Evolutionary conservation across 371 early-diverging fungal genomes (phyloP), one percentile per base, ranked within the genome.

Genomic region (Basidiobolus meristosporus): DNA sequence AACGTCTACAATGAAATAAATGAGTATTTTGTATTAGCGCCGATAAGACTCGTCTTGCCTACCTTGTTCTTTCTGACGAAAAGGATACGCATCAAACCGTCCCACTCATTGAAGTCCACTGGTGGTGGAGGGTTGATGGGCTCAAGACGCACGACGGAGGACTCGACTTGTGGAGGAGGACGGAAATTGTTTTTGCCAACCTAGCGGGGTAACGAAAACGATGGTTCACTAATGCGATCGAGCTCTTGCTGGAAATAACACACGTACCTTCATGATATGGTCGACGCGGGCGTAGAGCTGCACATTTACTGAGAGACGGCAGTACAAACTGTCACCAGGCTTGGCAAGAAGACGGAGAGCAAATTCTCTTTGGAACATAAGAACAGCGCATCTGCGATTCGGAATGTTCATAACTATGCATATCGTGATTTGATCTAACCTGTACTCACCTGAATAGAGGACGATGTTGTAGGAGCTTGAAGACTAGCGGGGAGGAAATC

Each of bases 291-390:
- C 82, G 43, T 84, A 78, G 21, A 99, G 60, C 56, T 99, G 99
- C n/a, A 88, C 92, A 54, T 95, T 90, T 39, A 95, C 98, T 15
- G 89, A 82, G 16, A 99, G 61, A 33, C 99, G 79, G 55, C 97
- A 90, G 58, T 98, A 99, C 9, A 91, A 65, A 34, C 67, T 60
- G 51, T 89, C 90, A 16, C 98, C 98, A 1, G 97, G 95, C 41
- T 81, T 79, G 2, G 99, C 99, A 16, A 92, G 76, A n/a, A 99
- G 55, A 22, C 98, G 84, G 36, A 97, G 59, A 9, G 98, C 98
- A 61, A 99, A 99, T 67, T 99, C 99, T 51, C 91, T 79, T 62
- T 99, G 99, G 59, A 99, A 98, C 98, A 99, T 97, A 42, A 99
- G 88, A 42, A 93, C 75, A 0, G 96, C 88, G 47, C 77, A 79